These are phyloP conservation scores for Penicillium sp. DNA, from an alignment of 2,329 filamentous ascomycete genomes.

Conservation along the genomic window DNA sequence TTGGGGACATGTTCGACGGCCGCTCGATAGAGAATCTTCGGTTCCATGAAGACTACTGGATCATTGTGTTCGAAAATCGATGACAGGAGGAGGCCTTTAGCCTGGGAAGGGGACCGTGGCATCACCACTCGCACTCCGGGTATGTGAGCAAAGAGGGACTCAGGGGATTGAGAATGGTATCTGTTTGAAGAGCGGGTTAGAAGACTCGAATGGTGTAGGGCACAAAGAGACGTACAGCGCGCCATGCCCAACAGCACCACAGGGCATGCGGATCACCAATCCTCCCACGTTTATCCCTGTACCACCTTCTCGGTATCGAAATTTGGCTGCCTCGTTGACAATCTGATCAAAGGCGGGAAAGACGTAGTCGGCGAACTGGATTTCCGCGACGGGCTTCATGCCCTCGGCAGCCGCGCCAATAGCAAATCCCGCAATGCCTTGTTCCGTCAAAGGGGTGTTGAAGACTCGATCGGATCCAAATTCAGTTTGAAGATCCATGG, in stretches of 20 bases:
- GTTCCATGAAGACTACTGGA: slow-evolving; percentile 91
- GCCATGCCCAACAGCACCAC: slow-evolving; percentile 86
- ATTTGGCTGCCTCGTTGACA: slow-evolving; percentile 90
- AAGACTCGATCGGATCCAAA: slow-evolving; percentile 90
- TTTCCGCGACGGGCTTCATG: slow-evolving; percentile 90
- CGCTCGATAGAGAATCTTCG: slow-evolving; percentile 88
- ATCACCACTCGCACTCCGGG: slow-evolving; percentile 85
- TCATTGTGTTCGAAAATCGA: slow-evolving; percentile 77
- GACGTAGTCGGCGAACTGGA: slow-evolving; percentile 94
- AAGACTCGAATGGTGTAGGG: too few species aligned
- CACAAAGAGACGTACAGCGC: slow-evolving; percentile 58
- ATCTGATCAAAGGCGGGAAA: slow-evolving; percentile 93
- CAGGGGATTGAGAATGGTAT: slow-evolving; percentile 88
- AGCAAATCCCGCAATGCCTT: slow-evolving; percentile 91
- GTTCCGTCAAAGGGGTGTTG: slow-evolving; percentile 92
- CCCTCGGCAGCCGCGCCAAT: slow-evolving; percentile 89
- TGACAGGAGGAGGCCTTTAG: slow-evolving; percentile 81
- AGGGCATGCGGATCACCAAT: slow-evolving; percentile 87
- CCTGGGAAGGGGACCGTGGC: slow-evolving; percentile 82
- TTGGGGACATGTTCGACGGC: slow-evolving; percentile 89
- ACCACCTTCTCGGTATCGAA: slow-evolving; percentile 72
- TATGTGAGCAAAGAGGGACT: slow-evolving; percentile 84
- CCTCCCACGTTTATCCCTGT: slow-evolving; percentile 74
- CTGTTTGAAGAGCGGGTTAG: slow-evolving; percentile 19
- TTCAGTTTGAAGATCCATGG: slow-evolving; percentile 84